phyloP scores from a whole-genome alignment of 2,329 filamentous ascomycete species.

The Cercospora sojina region DNA sequence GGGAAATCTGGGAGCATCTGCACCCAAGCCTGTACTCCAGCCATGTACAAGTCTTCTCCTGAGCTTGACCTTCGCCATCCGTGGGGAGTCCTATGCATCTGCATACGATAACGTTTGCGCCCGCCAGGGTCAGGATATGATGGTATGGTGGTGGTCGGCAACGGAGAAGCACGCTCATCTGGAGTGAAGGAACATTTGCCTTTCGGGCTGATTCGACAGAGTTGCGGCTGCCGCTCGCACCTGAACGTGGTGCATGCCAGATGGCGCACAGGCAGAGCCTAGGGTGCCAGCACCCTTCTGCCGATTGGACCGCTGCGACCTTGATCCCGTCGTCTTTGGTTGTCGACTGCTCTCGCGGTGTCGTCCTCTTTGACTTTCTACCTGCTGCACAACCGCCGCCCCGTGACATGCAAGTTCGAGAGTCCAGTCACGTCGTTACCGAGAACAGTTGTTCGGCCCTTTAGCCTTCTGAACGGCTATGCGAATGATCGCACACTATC shows the following conservation, averaged over 20 bases:
- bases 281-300: background rate
- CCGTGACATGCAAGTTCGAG: background rate
- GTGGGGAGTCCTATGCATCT: background rate
- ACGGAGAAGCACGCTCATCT: background rate
- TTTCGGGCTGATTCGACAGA: slow-evolving; percentile 9
- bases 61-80: background rate
- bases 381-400: background rate
- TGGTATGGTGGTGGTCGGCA: background rate
- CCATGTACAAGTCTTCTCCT: background rate
- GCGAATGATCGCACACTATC: background rate
- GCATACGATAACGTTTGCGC: background rate
- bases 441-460: background rate
- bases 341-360: background rate
- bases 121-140: background rate
- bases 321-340: background rate
- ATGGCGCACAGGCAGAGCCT: slow-evolving; percentile 8
- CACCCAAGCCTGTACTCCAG: background rate
- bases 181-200: slow-evolving; percentile 6
- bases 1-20: background rate
- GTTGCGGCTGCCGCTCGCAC: slow-evolving; percentile 9
- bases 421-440: background rate
- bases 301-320: slow-evolving; percentile 2
- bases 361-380: slow-evolving; percentile 11
- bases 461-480: background rate
- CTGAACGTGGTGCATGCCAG: slow-evolving; percentile 9